These are phyloP conservation scores for Phytophthora citrophthora DNA, from an alignment of 352 stramenopile species.

Conservation along the genomic window DNA sequence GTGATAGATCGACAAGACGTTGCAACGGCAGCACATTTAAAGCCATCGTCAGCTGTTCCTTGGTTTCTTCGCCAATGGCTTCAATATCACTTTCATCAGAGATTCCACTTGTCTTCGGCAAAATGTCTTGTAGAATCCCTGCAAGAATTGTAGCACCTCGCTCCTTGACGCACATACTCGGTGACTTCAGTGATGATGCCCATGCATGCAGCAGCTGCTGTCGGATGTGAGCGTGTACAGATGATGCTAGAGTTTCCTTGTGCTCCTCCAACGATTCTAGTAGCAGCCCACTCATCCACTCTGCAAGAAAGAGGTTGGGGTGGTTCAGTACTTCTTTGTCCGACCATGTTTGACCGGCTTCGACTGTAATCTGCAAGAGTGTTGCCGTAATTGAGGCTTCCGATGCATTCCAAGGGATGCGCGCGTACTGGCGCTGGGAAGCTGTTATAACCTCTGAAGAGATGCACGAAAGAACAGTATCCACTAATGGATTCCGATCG, in stretches of 20 bases:
- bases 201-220: constrained; percentile 82
- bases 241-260: constrained; percentile 45
- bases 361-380: constrained; percentile 74
- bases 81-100: constrained; percentile 15
- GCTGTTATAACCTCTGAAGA: constrained; percentile 67
- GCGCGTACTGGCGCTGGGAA: constrained; percentile 79
- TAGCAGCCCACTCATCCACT: constrained; percentile 85
- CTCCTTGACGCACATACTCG: constrained; percentile 88
- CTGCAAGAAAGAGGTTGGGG: constrained; percentile 85
- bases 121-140: constrained; percentile 79
- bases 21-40: constrained; percentile 68
- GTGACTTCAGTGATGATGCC: constrained; percentile 83
- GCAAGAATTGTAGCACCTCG: constrained; percentile 79
- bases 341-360: constrained; percentile 75
- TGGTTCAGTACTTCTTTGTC: constrained; percentile 85
- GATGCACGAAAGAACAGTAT: constrained; percentile 66
- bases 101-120: constrained; percentile 47
- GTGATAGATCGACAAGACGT: constrained; percentile 72
- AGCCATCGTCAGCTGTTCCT: constrained; percentile 37
- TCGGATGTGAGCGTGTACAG: constrained; percentile 58
- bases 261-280: constrained; percentile 61
- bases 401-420: constrained; percentile 83
- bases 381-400: constrained; percentile 73
- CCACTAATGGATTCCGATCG: constrained; percentile 48
- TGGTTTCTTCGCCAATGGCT: constrained; percentile 36